Percentiles rank a stretch among this genome's conserved stretches.
Evolutionary conservation across 2,329 filamentous ascomycete genomes (phyloP).

Genomic region (Ophiostoma tasmaniense): DNA sequence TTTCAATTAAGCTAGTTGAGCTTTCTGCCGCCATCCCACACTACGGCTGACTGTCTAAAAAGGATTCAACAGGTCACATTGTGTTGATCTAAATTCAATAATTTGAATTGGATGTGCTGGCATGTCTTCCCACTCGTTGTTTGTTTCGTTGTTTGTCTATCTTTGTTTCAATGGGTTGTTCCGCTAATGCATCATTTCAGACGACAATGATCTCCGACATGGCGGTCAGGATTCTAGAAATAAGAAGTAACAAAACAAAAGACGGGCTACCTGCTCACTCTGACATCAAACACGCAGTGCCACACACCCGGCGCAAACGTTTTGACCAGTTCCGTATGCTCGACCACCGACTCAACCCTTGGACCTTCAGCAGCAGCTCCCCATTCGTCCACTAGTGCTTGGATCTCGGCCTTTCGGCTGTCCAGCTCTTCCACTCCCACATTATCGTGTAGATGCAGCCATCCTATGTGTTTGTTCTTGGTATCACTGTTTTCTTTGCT

Average conservation of each 20-base stretch:
- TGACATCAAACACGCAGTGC: constrained; percentile 62
- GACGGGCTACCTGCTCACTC: constrained; percentile 26
- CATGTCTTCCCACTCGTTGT: background rate
- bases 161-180: background rate
- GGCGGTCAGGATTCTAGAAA: constrained; percentile 10
- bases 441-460: constrained; percentile 61
- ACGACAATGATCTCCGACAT: background rate
- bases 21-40: background rate
- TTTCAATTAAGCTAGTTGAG: background rate
- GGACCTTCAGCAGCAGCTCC: background rate
- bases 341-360: constrained; percentile 27
- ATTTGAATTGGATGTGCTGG: background rate
- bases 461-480: constrained; percentile 28
- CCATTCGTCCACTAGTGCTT: constrained; percentile 38
- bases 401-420: constrained; percentile 38
- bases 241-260: background rate
- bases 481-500: background rate
- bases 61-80: background rate
- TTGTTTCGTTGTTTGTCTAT: background rate
- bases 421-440: constrained; percentile 48
- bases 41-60: constrained; percentile 2
- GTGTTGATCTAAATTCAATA: background rate
- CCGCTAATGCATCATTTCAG: background rate
- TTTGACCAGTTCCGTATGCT: constrained; percentile 58
- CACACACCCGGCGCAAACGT: constrained; percentile 61